Evolutionary conservation across 345 rosid species (phyloP), one percentile per base, ranked within the genome.

Genomic region (Hibiscus mutabilis): DNA sequence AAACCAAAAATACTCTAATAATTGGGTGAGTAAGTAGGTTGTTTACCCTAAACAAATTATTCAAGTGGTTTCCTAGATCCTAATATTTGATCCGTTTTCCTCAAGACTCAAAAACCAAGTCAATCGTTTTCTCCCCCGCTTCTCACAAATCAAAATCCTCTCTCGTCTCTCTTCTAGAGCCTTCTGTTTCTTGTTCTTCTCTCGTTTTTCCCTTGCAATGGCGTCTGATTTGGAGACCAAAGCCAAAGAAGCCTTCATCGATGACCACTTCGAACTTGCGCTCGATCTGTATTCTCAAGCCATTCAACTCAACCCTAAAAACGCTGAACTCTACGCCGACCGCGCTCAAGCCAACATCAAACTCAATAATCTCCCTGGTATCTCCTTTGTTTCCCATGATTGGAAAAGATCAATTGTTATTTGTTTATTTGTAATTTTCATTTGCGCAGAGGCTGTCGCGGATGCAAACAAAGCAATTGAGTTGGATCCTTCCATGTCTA

Each of bases 261-360:
- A 96, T 70, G 99, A 96, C 42, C 85, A 91, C 84, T 91, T 92
- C 79, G 91, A 91, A 80, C 83, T 86, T 13, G 91, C 99, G 44
- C 80, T 77, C 61, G 93, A 88, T 75, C 89, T 96, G 76, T 91
- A 88, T 79, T 76, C 95, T 0, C 86, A 89, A 76, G 98, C 96
- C 73, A 84, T 96, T 78, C 62, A 72, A n/a, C 80, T 89, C 55
- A 76, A 77, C 86, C 93, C 99, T 69, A 79, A 70, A 18, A 78
- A 77, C 71, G 85, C 98, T 2, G 99, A 88, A 22, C 87, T 89
- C 64, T 84, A 74, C 75, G 91, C 91, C 3, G 94, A 92, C 81
- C 97, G 98, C 35, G 95, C 99, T 68, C 99, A 96, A 79, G 96
- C 96, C 77, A 83, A 85, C 73, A 81, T 88, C 82, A 96, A 96